These are phyloP conservation scores for Zizania latifolia DNA, from an alignment of 176 grass and related monocot species.

Conservation along the genomic window DNA sequence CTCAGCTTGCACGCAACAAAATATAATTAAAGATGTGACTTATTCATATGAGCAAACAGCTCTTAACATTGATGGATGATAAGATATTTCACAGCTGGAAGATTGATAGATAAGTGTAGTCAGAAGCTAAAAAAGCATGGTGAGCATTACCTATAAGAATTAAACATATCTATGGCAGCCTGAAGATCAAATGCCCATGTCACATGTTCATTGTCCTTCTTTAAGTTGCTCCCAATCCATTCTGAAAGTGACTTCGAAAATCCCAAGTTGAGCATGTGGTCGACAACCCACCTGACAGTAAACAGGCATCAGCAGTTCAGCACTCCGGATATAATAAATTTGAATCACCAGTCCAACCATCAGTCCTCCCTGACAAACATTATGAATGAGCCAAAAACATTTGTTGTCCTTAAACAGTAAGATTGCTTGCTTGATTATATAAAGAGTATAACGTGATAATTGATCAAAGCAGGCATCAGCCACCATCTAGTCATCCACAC, in stretches of 20 bases:
- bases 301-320: neutral
- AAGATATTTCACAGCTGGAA: neutral
- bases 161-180: constrained; percentile 87
- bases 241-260: constrained; percentile 87
- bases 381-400: neutral
- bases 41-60: neutral
- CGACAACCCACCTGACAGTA: constrained; percentile 74
- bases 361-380: neutral
- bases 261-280: constrained; percentile 81
- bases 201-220: constrained; percentile 59
- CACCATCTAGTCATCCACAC: neutral
- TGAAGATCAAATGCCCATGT: constrained; percentile 88
- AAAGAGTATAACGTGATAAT: neutral
- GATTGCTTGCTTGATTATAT: neutral
- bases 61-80: neutral
- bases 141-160: constrained; percentile 63
- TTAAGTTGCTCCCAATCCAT: constrained; percentile 94
- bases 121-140: neutral
- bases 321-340: neutral
- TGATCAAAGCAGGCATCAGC: neutral
- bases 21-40: neutral
- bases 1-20: neutral
- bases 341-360: constrained; percentile 7
- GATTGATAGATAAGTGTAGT: neutral
- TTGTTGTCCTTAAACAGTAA: constrained; percentile 7